These are phyloP conservation scores for Closterium sp. DNA, from an alignment of 139 green algal species.

Conservation along the genomic window DNA sequence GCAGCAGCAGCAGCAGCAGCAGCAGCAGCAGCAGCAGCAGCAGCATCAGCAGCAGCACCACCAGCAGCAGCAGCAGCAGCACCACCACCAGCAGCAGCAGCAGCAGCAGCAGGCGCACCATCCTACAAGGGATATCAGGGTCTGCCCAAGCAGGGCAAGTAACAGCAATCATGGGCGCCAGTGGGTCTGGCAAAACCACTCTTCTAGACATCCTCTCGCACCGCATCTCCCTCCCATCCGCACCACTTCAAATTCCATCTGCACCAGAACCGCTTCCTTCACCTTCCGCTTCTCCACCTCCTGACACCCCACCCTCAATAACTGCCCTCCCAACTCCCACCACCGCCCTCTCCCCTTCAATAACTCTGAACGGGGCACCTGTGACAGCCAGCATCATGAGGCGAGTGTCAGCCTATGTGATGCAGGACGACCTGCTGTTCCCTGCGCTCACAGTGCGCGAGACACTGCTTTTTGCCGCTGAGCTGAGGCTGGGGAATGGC, in stretches of 20 bases:
- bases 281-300: neutral
- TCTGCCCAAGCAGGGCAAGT: constrained; percentile 61
- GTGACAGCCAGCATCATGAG: neutral
- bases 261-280: neutral
- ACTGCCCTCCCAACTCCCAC: too few species aligned
- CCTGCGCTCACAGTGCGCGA: constrained; percentile 66
- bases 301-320: too few species aligned
- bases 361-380: neutral
- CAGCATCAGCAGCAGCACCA: neutral
- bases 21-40: neutral
- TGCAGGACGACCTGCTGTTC: constrained; percentile 71
- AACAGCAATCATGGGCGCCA: constrained; percentile 74
- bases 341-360: too few species aligned
- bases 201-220: constrained; percentile 68
- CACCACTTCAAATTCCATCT: too few species aligned
- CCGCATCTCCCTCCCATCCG: neutral
- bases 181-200: constrained; percentile 79
- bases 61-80: too few species aligned
- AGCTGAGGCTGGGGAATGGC: constrained; percentile 55
- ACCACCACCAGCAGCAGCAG: too few species aligned
- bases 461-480: constrained; percentile 68
- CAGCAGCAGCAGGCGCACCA: too few species aligned
- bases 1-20: neutral
- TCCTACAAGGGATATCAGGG: constrained; percentile 41
- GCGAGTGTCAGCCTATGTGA: constrained; percentile 34